Conservation (phyloP, 1,284 basidiomycete genomes). For the Cryptococcus sp. region DNA sequence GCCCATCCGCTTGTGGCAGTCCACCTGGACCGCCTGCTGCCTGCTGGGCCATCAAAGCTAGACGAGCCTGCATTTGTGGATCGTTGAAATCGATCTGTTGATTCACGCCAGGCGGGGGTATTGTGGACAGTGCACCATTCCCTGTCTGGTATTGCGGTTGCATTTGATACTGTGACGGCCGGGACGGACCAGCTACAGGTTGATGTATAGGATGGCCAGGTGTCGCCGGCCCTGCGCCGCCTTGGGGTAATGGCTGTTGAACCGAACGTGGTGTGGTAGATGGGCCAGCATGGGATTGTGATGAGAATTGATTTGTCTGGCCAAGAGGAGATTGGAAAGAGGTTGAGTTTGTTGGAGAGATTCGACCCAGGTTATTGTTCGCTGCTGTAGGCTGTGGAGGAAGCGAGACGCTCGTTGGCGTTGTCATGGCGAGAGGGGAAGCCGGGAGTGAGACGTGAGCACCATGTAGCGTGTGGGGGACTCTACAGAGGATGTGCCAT, state of each 20-base stretch:
- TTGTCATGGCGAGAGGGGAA: slow-evolving; percentile 4
- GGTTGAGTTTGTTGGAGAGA: slow-evolving; percentile 5
- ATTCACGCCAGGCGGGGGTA: not conserved
- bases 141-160: slow-evolving; percentile 8
- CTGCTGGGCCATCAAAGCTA: slow-evolving; percentile 16
- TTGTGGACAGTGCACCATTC: no score
- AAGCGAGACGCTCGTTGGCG: slow-evolving; percentile 7
- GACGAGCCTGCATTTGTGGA: slow-evolving; percentile 12
- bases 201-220: slow-evolving; percentile 5
- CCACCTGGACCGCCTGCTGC: slow-evolving; percentile 8
- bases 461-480: no score
- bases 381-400: slow-evolving; percentile 3
- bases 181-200: slow-evolving; percentile 20
- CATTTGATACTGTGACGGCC: slow-evolving; percentile 12
- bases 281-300: slow-evolving; percentile 8
- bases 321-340: not conserved
- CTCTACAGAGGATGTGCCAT: no score
- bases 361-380: slow-evolving; percentile 10
- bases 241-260: slow-evolving; percentile 4
- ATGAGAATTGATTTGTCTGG: slow-evolving; percentile 4
- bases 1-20: slow-evolving; percentile 4
- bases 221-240: not conserved
- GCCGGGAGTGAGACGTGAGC: not conserved
- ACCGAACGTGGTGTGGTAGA: slow-evolving; percentile 7
- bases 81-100: slow-evolving; percentile 8